phyloP scores from a whole-genome alignment of 2,329 filamentous ascomycete species.

The Albophoma yamanashiensis region DNA sequence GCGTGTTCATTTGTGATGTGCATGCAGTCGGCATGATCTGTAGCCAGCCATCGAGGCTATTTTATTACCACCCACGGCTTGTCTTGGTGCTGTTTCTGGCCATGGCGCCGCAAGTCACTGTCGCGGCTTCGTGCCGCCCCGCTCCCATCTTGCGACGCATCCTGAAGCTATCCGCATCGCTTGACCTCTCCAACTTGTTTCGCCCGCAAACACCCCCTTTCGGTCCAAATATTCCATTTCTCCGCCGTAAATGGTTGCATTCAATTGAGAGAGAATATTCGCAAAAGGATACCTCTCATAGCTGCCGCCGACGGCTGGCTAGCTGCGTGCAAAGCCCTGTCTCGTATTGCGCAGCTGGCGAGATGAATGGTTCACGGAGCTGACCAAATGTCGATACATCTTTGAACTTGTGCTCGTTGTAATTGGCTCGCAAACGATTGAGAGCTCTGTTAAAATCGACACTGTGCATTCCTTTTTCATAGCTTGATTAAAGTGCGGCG shows the following conservation, averaged over 20 bases:
- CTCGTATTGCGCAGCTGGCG: neutral
- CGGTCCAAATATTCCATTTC: neutral
- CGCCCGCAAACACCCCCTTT: neutral
- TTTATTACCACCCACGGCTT: slow-evolving; percentile 5
- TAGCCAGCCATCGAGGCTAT: slow-evolving; percentile 7
- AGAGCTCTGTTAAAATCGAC: neutral
- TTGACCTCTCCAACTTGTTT: slow-evolving; percentile 7
- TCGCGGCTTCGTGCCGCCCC: neutral
- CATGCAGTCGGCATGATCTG: neutral
- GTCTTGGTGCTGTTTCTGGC: slow-evolving; percentile 6
- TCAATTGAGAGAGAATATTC: neutral
- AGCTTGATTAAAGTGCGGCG: too few species aligned
- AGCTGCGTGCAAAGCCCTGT: neutral
- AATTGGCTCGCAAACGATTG: too few species aligned
- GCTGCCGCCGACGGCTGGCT: neutral
- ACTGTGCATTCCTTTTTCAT: neutral
- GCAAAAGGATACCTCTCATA: neutral
- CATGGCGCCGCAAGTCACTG: slow-evolving; percentile 16
- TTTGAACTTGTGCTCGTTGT: neutral
- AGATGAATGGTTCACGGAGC: neutral
- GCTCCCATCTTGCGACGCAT: neutral
- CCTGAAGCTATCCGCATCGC: slow-evolving; percentile 23
- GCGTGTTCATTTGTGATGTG: neutral
- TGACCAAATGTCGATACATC: too few species aligned
- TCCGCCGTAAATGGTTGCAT: neutral